phyloP scores from a whole-genome alignment of 352 stramenopile species.

The Globisporangium cederbergense region DNA sequence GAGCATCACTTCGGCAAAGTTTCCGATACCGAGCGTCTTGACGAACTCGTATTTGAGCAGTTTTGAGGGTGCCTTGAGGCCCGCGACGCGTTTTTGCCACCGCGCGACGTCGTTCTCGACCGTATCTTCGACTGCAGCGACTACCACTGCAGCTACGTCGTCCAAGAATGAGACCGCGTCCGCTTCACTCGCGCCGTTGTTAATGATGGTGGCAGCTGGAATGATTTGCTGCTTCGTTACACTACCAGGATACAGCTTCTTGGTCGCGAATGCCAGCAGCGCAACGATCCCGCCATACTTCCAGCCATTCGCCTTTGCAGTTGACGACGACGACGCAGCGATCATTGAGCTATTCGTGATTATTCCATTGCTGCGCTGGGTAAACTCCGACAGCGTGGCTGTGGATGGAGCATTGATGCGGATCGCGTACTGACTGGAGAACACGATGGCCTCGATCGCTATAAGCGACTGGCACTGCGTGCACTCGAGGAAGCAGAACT shows the following conservation, averaged over 20 bases:
- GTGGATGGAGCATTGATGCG: conserved; percentile 34
- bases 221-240: conserved; percentile 6
- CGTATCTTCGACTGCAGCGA: conserved; percentile 17
- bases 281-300: conserved; percentile 40
- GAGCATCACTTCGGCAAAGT: conserved; percentile 79
- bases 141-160: conserved; percentile 7
- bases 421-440: conserved; percentile 47
- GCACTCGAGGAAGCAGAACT: conserved; percentile 53
- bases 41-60: conserved; percentile 67
- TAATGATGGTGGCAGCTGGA: not conserved
- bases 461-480: conserved; percentile 44
- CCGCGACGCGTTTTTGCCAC: conserved; percentile 52
- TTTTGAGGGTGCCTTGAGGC: conserved; percentile 47
- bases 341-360: not conserved
- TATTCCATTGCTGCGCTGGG: conserved; percentile 7
- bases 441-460: conserved; percentile 55
- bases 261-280: conserved; percentile 37
- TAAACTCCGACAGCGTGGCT: conserved; percentile 31
- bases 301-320: conserved; percentile 19
- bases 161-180: not conserved
- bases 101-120: conserved; percentile 34
- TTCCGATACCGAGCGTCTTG: conserved; percentile 56
- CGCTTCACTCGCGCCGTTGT: conserved; percentile 17
- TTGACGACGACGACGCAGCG: not conserved
- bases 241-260: conserved; percentile 22